Evolutionary conservation across 2,329 filamentous ascomycete genomes (phyloP).

Genomic region (Penicillium crustosum): DNA sequence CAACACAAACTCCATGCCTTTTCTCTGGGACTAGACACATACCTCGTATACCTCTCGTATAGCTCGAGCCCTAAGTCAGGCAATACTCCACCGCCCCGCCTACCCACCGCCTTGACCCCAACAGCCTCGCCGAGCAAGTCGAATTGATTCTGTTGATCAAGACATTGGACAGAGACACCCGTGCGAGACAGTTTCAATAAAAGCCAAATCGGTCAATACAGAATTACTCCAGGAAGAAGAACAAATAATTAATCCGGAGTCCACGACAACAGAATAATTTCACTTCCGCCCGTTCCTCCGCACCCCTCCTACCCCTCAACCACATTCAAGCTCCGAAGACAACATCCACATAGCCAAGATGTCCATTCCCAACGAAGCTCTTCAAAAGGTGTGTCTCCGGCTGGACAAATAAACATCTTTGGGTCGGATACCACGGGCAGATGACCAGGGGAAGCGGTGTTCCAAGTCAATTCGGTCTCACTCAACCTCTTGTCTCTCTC

Average conservation of each 20-base stretch:
- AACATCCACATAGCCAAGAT: conserved; percentile 53
- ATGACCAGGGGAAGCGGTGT: background rate
- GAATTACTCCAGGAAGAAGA: background rate
- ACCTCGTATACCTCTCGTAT: background rate
- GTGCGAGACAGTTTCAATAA: conserved; percentile 1
- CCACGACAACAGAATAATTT: background rate
- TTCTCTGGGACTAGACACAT: background rate
- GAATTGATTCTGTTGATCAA: background rate
- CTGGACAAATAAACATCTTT: background rate
- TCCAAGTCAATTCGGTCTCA: conserved; percentile 2
- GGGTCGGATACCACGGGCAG: background rate
- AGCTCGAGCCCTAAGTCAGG: conserved; percentile 1
- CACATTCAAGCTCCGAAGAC: conserved; percentile 10
- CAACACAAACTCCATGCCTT: background rate
- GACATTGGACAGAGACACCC: conserved; percentile 4
- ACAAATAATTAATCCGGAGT: background rate
- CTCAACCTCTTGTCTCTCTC: background rate
- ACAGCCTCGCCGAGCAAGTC: conserved; percentile 2
- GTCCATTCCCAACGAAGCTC: conserved; percentile 90
- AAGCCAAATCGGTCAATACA: background rate
- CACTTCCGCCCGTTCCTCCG: conserved; percentile 7
- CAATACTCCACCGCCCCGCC: conserved; percentile 4
- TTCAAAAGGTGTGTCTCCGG: conserved; percentile 72
- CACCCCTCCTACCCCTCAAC: conserved; percentile 15
- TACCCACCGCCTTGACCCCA: conserved; percentile 4